Evolutionary conservation across 257 asterid species (phyloP).

Genomic region (Mitragyna speciosa): DNA sequence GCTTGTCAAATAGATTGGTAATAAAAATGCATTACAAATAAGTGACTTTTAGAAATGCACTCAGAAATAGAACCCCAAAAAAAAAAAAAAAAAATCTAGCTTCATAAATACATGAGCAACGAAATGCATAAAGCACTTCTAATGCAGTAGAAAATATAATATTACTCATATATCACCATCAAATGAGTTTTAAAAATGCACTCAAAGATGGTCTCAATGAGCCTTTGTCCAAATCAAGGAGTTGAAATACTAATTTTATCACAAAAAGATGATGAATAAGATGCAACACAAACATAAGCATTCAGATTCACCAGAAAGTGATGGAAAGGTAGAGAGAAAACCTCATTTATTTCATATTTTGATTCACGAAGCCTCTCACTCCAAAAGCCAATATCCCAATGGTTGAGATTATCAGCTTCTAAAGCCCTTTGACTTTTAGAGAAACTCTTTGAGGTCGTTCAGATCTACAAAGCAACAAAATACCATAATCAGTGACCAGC

Average conservation of each 20-base stretch:
- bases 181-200: not conserved
- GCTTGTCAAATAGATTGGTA: not conserved
- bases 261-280: not conserved
- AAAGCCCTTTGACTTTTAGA: conserved; percentile 77
- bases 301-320: not conserved
- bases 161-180: not conserved
- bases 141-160: not conserved
- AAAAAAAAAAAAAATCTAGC: conserved; percentile 15
- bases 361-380: conserved; percentile 97
- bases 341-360: conserved; percentile 93
- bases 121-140: not conserved
- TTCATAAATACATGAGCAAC: not conserved
- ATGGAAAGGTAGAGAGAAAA: conserved; percentile 19
- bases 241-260: not conserved
- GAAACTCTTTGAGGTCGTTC: conserved; percentile 76
- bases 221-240: not conserved
- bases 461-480: conserved; percentile 51
- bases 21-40: too few species aligned
- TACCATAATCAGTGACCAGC: conserved; percentile 9
- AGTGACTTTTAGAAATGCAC: too few species aligned
- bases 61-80: conserved; percentile 10
- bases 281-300: not conserved
- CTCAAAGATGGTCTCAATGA: not conserved
- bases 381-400: conserved; percentile 91
- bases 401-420: conserved; percentile 75